Base-by-base conservation (phyloP, 2,329 filamentous ascomycete species). In the Alternaria ethzedia region DNA sequence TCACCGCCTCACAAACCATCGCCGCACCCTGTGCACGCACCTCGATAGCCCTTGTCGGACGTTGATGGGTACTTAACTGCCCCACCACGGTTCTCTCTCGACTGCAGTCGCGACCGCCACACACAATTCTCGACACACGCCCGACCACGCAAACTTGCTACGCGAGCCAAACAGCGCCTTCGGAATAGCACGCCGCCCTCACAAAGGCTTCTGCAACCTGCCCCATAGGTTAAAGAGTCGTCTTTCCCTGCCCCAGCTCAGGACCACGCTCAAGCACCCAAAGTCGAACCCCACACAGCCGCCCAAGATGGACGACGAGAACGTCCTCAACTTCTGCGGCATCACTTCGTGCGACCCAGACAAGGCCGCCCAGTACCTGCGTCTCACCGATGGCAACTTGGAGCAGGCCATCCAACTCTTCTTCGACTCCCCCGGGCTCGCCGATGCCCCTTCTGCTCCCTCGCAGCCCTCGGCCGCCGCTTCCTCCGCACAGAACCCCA, bases 341-440 rank as follows among this genome's bases (percentile, higher is more conserved):
- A 91, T 99, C 78, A 98, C 96, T 43, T 90, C 89, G 70, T 88
- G 91, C 63, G 88, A 86, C 65, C 86, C 90, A 26, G 86, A 90
- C 69, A 88, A 94, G 67, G 96, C 95, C 28, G 87, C 88, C 65
- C 91, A 92, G 70, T 97, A 96, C 80, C 87, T 98, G 51, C 87
- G 91, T 72, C 87, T 99, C 77, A 90, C 94, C n/a, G 91, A 93
- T 71, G 90, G 90, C 74, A 91, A 97, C 77, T 84, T 95, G 55
- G 89, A 93, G 80, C 91, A 95, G 75, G 96, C 96, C 25, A 90
- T 97, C 72, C 89, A 93, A 75, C 89, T 98, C 12, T 99, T 90
- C 82, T 98, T 93, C 80, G 93, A 96, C 76, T 96, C 91, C 77
- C 92, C 91, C 46, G 94, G 95, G 51, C 87, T 90, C 65, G 88